A percentile compares a stretch with the other conserved stretches of the same genome.
Conservation (phyloP, 2,329 filamentous ascomycete genomes). For the Nemania sp. region DNA sequence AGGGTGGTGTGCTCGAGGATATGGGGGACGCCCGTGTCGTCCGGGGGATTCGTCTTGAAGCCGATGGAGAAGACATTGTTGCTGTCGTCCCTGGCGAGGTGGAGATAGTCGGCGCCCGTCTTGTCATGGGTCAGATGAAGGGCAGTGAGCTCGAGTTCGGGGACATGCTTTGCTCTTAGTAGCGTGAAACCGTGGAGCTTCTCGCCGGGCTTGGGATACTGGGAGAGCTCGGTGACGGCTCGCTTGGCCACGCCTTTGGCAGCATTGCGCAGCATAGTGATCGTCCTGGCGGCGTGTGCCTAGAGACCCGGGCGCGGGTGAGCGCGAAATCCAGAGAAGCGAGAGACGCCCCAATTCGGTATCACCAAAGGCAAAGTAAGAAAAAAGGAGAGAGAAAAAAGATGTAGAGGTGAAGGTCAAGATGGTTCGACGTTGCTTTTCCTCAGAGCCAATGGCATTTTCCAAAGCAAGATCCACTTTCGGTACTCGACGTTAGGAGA, state of each 20-base stretch:
- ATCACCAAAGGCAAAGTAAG: too few relatives aligned
- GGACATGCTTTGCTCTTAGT: constrained; percentile 85
- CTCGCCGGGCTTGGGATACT: constrained; percentile 78
- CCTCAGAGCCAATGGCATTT: neutral
- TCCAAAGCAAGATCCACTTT: neutral
- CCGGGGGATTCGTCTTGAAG: constrained; percentile 98
- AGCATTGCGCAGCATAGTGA: constrained; percentile 56
- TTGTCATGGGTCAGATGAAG: constrained; percentile 90
- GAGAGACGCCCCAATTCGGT: too few relatives aligned
- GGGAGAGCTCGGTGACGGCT: constrained; percentile 76
- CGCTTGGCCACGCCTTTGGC: constrained; percentile 55
- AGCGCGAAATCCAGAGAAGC: constrained; percentile 6
- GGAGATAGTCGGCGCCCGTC: constrained; percentile 93
- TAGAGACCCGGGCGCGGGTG: constrained; percentile 3
- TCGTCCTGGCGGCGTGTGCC: neutral
- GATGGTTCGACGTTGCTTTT: too few relatives aligned
- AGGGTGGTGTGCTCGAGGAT: constrained; percentile 97
- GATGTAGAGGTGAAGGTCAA: neutral
- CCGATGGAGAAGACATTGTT: constrained; percentile 99
- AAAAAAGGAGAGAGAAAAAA: too few relatives aligned
- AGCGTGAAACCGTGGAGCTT: constrained; percentile 94
- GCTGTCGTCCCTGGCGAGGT: constrained; percentile 91
- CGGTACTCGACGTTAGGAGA: neutral
- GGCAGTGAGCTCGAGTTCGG: constrained; percentile 90
- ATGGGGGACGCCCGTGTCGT: constrained; percentile 94